A percentile compares a stretch with the other conserved stretches of the same genome.
Conservation (phyloP, 2,329 filamentous ascomycete species). For the Penicillium expansum region DNA sequence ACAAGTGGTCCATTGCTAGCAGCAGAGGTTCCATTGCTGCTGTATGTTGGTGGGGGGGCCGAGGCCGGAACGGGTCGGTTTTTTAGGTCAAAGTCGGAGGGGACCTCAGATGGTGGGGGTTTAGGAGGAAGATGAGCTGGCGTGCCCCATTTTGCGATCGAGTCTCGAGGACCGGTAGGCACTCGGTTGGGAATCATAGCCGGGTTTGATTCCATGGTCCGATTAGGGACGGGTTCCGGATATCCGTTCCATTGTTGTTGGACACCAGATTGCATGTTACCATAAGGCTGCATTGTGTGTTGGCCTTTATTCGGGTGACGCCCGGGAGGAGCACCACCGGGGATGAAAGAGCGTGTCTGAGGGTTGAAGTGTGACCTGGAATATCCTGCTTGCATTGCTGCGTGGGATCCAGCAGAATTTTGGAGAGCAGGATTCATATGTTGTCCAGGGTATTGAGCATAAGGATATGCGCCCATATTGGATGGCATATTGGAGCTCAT, state of each 20-base stretch:
- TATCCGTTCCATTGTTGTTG: slow-evolving; percentile 32
- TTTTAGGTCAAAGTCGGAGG: slow-evolving; percentile 43
- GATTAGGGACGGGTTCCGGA: slow-evolving; percentile 22
- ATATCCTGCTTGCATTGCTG: slow-evolving; percentile 79
- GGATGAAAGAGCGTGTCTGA: slow-evolving; percentile 88
- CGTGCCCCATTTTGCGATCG: slow-evolving; percentile 51
- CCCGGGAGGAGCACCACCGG: slow-evolving; percentile 48
- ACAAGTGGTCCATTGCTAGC: slow-evolving; percentile 39
- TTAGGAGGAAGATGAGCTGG: slow-evolving; percentile 51
- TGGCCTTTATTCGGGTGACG: slow-evolving; percentile 37
- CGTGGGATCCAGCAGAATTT: slow-evolving; percentile 73
- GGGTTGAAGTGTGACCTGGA: slow-evolving; percentile 88
- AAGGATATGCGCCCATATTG: slow-evolving; percentile 63
- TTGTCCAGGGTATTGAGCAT: slow-evolving; percentile 72
- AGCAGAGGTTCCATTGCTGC: slow-evolving; percentile 22
- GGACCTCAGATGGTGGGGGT: slow-evolving; percentile 48
- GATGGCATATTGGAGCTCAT: slow-evolving; percentile 45
- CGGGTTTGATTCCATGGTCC: slow-evolving; percentile 22
- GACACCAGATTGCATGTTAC: slow-evolving; percentile 19
- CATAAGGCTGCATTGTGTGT: slow-evolving; percentile 29
- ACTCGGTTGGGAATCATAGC: slow-evolving; percentile 20
- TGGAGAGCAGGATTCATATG: slow-evolving; percentile 57
- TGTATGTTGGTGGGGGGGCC: slow-evolving; percentile 21
- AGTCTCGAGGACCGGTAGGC: slow-evolving; percentile 32
- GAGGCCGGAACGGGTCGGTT: slow-evolving; percentile 27